Evolutionary conservation across 306 rosid genomes (phyloP).

Genomic region (Adenanthera pavonina): DNA sequence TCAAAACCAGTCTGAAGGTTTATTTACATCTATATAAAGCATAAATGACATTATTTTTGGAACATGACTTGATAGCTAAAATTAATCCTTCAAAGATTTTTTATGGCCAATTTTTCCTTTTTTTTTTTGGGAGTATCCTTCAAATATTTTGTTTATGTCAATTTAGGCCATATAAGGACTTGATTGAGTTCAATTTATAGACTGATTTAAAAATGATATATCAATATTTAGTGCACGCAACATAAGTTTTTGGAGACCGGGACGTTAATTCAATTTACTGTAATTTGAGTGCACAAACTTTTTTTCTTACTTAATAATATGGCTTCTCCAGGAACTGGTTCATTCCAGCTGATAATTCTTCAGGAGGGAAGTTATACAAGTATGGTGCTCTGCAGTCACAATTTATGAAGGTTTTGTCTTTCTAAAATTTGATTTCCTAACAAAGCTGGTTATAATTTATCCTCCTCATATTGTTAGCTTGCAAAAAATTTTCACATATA

Average conservation of each 20-base stretch:
- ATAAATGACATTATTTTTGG: not conserved
- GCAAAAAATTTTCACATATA: not conserved
- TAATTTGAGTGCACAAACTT: not conserved
- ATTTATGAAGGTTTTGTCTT: constrained; percentile 41
- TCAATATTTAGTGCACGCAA: not conserved
- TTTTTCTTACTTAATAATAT: not conserved
- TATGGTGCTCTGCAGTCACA: constrained; percentile 47
- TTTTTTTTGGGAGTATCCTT: not conserved
- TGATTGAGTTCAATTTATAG: not conserved
- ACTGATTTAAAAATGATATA: not conserved
- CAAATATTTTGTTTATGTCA: not conserved
- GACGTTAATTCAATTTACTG: not conserved
- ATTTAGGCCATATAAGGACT: not conserved
- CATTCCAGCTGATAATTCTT: constrained; percentile 33
- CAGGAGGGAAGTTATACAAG: constrained; percentile 36
- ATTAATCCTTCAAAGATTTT: not conserved
- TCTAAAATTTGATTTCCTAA: not conserved
- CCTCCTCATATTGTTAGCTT: not conserved
- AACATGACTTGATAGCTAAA: not conserved
- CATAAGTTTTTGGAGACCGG: not conserved
- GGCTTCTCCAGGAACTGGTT: constrained; percentile 40
- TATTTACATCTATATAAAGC: not conserved
- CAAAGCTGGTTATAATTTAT: constrained; percentile 7
- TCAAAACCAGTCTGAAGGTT: not conserved
- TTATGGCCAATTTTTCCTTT: too few relatives aligned